Conservation (phyloP, 768 basidiomycete genomes). For the Tephrocybe sp. region DNA sequence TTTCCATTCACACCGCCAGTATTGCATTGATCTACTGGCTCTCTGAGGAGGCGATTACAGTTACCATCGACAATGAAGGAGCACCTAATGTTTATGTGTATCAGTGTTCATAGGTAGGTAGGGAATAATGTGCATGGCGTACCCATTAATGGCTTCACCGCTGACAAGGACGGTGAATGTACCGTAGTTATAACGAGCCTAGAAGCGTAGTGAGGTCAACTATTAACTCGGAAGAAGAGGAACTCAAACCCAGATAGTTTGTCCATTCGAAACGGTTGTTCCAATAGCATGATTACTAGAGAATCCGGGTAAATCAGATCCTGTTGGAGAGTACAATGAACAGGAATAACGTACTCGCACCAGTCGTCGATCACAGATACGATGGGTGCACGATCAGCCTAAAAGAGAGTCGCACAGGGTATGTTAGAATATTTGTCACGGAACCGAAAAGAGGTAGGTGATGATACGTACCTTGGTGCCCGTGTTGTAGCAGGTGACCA, state of each 20-base stretch:
- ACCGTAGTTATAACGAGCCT: constrained; percentile 10
- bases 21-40: constrained; percentile 18
- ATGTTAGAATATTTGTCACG: no score
- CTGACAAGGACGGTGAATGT: constrained; percentile 10
- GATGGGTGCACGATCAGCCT: not conserved
- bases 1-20: constrained; percentile 15
- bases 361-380: not conserved
- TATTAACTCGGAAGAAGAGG: not conserved
- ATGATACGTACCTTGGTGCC: not conserved
- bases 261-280: not conserved
- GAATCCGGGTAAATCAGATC: not conserved
- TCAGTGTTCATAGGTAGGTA: not conserved
- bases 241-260: not conserved
- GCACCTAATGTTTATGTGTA: constrained; percentile 3
- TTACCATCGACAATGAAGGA: constrained; percentile 17
- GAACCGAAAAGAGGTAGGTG: no score
- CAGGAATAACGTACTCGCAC: not conserved
- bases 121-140: not conserved
- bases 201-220: not conserved
- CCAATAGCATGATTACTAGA: not conserved
- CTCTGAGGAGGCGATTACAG: constrained; percentile 20
- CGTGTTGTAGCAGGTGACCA: not conserved
- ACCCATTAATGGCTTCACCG: constrained; percentile 11
- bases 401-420: not conserved
- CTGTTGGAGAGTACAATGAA: not conserved